Percentiles rank a stretch among this genome's conserved stretches.
These are phyloP conservation scores for Endocarpon pusillum DNA, from an alignment of 495 filamentous ascomycete species.

Conservation along the genomic window DNA sequence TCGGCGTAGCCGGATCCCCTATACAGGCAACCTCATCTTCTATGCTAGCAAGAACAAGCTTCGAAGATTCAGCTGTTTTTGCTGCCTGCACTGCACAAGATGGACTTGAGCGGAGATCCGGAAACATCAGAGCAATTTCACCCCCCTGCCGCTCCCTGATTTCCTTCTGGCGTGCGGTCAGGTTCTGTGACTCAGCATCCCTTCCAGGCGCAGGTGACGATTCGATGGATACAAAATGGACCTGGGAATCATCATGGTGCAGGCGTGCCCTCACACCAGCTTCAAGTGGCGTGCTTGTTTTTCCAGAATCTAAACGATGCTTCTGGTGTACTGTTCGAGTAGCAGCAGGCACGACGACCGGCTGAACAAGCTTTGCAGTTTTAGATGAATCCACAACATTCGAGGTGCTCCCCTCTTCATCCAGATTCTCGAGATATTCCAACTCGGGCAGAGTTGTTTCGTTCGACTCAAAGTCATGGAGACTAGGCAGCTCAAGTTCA, in stretches of 20 bases:
- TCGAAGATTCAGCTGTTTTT: conserved; percentile 17
- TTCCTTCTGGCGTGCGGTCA: conserved; percentile 62
- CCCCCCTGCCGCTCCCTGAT: conserved; percentile 21
- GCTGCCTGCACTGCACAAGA: conserved; percentile 15
- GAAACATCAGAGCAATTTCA: conserved; percentile 52
- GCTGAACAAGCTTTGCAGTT: no score
- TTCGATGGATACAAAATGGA: conserved; percentile 53
- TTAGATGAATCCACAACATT: conserved; percentile 19
- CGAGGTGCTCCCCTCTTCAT: neutral
- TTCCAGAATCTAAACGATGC: conserved; percentile 38
- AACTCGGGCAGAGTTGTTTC: conserved; percentile 1
- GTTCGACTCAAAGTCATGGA: no score
- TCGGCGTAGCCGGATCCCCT: conserved; percentile 30
- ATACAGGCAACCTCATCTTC: conserved; percentile 11
- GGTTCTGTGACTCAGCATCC: conserved; percentile 39
- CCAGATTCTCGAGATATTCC: conserved; percentile 7
- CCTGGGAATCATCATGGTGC: conserved; percentile 62
- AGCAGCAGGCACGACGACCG: no score
- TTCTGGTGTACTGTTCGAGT: no score
- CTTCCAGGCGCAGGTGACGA: conserved; percentile 29
- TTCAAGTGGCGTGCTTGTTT: conserved; percentile 10
- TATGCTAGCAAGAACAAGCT: conserved; percentile 22
- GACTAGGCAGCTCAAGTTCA: conserved; percentile 34
- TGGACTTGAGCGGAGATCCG: conserved; percentile 48
- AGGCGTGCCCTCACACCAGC: no score